Conservation (phyloP, 805 yeast genomes). For the Yamadazyma ubonensis region DNA sequence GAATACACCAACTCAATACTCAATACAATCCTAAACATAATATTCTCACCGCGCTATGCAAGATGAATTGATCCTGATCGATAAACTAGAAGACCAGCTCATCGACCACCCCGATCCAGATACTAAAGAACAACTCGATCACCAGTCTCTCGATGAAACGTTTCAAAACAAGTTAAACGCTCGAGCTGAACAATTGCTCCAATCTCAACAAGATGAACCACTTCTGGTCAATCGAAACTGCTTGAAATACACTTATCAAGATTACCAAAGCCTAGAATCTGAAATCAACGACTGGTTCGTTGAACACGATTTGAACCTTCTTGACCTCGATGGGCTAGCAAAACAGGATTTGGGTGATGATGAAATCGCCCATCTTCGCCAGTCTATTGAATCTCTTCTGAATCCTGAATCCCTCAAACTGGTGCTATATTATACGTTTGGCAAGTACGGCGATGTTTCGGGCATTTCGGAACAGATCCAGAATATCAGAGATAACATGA, state of each 20-base stretch:
- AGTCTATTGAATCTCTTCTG: too few relatives aligned
- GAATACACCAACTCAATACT: too few relatives aligned
- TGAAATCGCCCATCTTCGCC: not conserved
- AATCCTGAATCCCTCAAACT: too few relatives aligned
- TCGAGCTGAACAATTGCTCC: constrained; percentile 38
- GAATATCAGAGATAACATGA: constrained; percentile 13
- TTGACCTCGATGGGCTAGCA: too few relatives aligned
- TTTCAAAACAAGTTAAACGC: constrained; percentile 43
- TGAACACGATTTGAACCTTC: constrained; percentile 24
- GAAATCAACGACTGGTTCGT: constrained; percentile 43
- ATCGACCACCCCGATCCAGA: constrained; percentile 43
- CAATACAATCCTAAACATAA: too few relatives aligned
- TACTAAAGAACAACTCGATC: constrained; percentile 28
- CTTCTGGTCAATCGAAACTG: constrained; percentile 33
- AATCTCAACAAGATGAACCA: constrained; percentile 16
- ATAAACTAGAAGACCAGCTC: constrained; percentile 47
- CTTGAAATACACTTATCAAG: constrained; percentile 30
- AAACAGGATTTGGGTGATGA: not conserved
- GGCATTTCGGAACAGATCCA: constrained; percentile 18
- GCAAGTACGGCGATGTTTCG: constrained; percentile 19
- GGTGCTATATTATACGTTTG: constrained; percentile 25
- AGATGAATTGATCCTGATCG: constrained; percentile 36
- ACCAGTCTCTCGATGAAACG: constrained; percentile 37
- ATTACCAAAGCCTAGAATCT: constrained; percentile 23
- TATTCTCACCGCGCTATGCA: too few relatives aligned